phyloP scores from a whole-genome alignment of 148 eudicot species.

The Silene latifolia region DNA sequence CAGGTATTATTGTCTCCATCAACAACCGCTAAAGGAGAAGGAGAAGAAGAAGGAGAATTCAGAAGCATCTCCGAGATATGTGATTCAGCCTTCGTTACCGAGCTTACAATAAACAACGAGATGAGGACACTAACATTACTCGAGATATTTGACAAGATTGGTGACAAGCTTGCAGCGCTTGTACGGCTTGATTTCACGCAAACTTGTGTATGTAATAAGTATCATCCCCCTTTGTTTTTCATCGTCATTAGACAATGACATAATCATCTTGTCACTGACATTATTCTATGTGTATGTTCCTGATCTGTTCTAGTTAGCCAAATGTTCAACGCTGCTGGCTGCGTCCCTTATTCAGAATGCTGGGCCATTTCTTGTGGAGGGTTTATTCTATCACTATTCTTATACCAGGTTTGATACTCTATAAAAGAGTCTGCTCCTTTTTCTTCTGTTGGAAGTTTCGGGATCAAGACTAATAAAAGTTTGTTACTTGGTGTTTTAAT shows the following conservation, averaged over 20 bases:
- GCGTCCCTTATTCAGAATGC: slow-evolving; percentile 2
- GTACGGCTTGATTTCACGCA: background rate
- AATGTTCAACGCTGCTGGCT: background rate
- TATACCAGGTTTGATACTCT: background rate
- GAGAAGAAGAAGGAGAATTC: no score
- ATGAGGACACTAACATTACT: no score
- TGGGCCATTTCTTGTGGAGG: background rate
- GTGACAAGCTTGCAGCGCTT: background rate
- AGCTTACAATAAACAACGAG: no score
- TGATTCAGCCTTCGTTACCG: no score
- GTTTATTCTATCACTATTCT: background rate
- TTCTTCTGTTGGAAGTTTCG: no score
- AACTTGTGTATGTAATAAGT: background rate
- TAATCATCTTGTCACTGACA: no score
- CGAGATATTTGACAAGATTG: no score
- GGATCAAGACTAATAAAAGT: background rate
- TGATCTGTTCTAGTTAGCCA: background rate
- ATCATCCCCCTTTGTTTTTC: background rate
- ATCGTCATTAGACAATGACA: background rate
- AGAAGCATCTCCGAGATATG: no score
- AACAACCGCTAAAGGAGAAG: no score
- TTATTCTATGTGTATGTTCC: no score
- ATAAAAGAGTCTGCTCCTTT: no score
- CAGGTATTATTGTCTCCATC: no score
- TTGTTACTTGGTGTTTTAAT: background rate